phyloP scores from a whole-genome alignment of 176 grass and related monocot genomes.

The Tillandsia fasciculata region DNA sequence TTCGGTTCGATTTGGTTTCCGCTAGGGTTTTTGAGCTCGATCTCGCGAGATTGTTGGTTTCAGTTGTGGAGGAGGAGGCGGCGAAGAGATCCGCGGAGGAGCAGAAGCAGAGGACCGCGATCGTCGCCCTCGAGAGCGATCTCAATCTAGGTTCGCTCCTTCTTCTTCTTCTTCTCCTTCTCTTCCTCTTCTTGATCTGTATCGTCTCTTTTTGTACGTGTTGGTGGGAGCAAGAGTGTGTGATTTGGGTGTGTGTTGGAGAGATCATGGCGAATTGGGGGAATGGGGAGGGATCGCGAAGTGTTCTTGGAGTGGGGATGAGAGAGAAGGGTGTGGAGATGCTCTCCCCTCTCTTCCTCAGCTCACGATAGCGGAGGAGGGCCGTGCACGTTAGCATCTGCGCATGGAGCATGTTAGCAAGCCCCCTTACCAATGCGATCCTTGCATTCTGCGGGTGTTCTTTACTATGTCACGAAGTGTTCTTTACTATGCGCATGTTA shows the following conservation, averaged over 20 bases:
- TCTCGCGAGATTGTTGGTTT: not conserved
- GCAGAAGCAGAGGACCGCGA: constrained; percentile 64
- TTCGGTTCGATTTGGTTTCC: not conserved
- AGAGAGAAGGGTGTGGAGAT: too few relatives aligned
- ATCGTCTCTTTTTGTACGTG: not conserved
- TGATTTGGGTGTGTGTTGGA: not conserved
- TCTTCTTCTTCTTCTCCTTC: not conserved
- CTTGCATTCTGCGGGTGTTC: too few relatives aligned
- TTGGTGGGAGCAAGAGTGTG: not conserved
- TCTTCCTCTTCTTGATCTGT: constrained; percentile 7
- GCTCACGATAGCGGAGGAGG: too few relatives aligned
- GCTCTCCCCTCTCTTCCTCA: too few relatives aligned
- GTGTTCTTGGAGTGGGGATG: too few relatives aligned
- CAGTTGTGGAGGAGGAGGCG: constrained; percentile 74
- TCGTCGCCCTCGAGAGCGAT: constrained; percentile 43
- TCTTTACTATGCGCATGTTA: too few relatives aligned
- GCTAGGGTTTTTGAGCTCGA: too few relatives aligned
- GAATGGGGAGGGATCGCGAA: too few relatives aligned
- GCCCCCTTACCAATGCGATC: not conserved
- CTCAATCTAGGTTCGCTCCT: constrained; percentile 38
- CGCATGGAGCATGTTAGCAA: too few relatives aligned
- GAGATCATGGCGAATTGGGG: too few relatives aligned
- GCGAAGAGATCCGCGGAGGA: constrained; percentile 69
- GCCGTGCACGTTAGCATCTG: too few relatives aligned
- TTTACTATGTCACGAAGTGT: too few relatives aligned